A percentile compares a stretch with the other conserved stretches of the same genome.
phyloP scores from a whole-genome alignment of 2,329 filamentous ascomycete genomes.

The Plenodomus lindquistii region DNA sequence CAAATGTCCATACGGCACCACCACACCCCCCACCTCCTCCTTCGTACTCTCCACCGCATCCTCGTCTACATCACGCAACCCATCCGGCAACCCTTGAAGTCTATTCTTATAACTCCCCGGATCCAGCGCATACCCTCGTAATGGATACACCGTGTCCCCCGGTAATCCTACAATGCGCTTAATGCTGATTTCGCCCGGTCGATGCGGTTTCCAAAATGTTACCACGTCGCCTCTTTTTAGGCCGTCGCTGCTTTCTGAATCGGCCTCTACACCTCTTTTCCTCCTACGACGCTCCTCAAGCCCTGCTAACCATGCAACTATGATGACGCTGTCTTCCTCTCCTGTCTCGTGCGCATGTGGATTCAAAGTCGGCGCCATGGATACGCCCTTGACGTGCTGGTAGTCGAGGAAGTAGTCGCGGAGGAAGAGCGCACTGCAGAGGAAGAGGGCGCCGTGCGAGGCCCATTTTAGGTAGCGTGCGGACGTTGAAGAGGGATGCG shows the following conservation, averaged over 20 bases:
- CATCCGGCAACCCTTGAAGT: conserved; percentile 30
- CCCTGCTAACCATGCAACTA: conserved; percentile 27
- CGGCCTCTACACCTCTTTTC: conserved; percentile 8
- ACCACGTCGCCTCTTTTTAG: conserved; percentile 51
- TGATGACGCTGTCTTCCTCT: conserved; percentile 43
- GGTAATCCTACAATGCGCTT: conserved; percentile 84
- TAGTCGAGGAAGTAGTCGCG: conserved; percentile 48
- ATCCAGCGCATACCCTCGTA: conserved; percentile 52
- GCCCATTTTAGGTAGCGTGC: conserved; percentile 15
- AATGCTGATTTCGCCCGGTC: conserved; percentile 70
- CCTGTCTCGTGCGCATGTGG: conserved; percentile 48
- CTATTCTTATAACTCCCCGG: conserved; percentile 6
- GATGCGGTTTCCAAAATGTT: conserved; percentile 58
- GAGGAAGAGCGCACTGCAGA: conserved; percentile 31
- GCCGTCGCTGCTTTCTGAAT: conserved; percentile 7
- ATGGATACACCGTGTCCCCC: conserved; percentile 70
- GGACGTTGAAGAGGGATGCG: conserved; percentile 3
- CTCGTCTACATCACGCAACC: conserved; percentile 27
- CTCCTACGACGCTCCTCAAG: conserved; percentile 17
- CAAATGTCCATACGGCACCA: conserved; percentile 80
- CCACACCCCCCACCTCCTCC: conserved; percentile 47
- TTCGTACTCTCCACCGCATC: conserved; percentile 17
- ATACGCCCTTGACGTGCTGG: conserved; percentile 45
- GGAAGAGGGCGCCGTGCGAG: conserved; percentile 15
- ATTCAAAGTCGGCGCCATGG: conserved; percentile 53